A percentile compares a stretch with the other conserved stretches of the same genome.
Evolutionary conservation across 139 green algal species (phyloP).

Genomic region (Mesostigma viride): DNA sequence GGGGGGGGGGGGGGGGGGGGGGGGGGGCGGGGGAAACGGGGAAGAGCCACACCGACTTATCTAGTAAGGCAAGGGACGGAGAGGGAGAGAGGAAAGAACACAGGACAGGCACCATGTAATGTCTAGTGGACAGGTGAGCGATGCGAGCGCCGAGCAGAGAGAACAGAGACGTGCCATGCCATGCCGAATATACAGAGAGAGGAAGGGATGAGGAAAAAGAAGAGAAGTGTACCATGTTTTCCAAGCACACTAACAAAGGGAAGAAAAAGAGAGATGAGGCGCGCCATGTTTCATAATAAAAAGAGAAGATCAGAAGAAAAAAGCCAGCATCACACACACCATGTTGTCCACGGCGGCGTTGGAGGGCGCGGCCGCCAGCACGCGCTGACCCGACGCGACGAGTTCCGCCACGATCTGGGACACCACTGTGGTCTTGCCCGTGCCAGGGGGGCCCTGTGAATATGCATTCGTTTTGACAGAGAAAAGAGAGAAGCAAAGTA

Average conservation of each 20-base stretch:
- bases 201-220: neutral
- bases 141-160: too few relatives aligned
- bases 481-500: constrained; percentile 7
- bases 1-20: too few relatives aligned
- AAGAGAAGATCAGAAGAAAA: neutral
- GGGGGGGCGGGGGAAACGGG: too few relatives aligned
- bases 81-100: too few relatives aligned
- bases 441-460: constrained; percentile 39
- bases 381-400: constrained; percentile 14
- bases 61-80: too few relatives aligned
- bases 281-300: neutral
- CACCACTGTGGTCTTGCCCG: constrained; percentile 36
- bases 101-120: too few relatives aligned
- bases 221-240: neutral
- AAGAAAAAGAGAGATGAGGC: neutral
- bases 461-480: too few relatives aligned
- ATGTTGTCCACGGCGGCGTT: constrained; percentile 37
- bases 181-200: too few relatives aligned
- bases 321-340: neutral
- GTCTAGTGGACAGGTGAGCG: too few relatives aligned
- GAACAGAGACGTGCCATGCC: too few relatives aligned
- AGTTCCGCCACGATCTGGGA: constrained; percentile 20
- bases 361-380: constrained; percentile 29
- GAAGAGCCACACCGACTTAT: too few relatives aligned
- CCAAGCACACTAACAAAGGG: neutral